Base-by-base conservation (phyloP, 139 green algal species). In the Micractinium conductrix region DNA sequence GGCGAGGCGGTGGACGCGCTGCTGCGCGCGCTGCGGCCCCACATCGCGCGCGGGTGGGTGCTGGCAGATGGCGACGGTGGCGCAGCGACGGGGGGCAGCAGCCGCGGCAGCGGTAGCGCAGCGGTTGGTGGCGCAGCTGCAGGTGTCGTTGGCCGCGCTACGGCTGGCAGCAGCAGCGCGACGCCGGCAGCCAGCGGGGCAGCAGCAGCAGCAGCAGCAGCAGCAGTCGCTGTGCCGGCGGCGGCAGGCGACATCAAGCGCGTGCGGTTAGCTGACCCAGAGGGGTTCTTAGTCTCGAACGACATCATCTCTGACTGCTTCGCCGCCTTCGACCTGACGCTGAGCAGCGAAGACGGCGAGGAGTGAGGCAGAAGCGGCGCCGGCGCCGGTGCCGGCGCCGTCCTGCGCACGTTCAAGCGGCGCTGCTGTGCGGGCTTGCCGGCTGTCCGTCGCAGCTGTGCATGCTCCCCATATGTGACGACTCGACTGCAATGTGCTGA, bases 201-300 rank as follows among this genome's bases (percentile, higher is more conserved):
- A 21, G n/a, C 2, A 30, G 75, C 35, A 6, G 35, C 2, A 14
- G 35, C 65, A 38, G 65, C 33, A 14, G 42, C 14, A 40, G 45
- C 21, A 28, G 72, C 43, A 4, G 44, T 30, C 22, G 17, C 21
- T 35, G 74, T 2, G 35, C 19, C 16, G 35, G 67, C 68, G 16
- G 45, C 33, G 58, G n/a, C n/a, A n/a, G n/a, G n/a, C n/a, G n/a
- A n/a, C n/a, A 48, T 44, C 21, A 14, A 38, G 30, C 44, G 85
- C 22, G 55, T 97, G 40, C 84, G 93, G 12, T 81, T 98, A 19
- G 89, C 89, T 14, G 95, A 98, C 84, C 95, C 96, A 19, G 81
- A 93, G 26, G 96, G 96, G 0, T 96, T 98, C 65, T 76, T 99
- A 58, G 24, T 98, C 5, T 94, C 86, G 17, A 99, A 98, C 71